Base-by-base conservation (phyloP, 2,329 filamentous ascomycete genomes). In the Diaporthe sp. region DNA sequence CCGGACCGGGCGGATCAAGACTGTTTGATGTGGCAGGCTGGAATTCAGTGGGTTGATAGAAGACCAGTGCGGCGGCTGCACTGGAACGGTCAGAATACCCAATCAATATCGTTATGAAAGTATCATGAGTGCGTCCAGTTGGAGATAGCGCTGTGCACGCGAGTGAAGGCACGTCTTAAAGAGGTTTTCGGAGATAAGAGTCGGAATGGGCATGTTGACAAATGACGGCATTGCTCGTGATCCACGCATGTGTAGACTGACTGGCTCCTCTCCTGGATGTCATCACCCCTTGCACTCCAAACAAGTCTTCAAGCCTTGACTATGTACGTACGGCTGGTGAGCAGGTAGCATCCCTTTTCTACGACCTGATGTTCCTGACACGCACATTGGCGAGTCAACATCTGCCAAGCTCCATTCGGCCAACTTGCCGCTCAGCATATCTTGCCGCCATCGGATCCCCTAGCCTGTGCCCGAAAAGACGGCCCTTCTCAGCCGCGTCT, bases 101-200 rank as follows among this genome's bases (percentile, higher is more conserved):
- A 54, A 55, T 55, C n/a, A 47, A 72, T 54, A 54, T 54, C 17
- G 25, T 55, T 25, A 17, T 40, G 28, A 35, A 45, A 33, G 6
- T 5, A 25, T 64, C 33, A 25, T 28, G 15, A 35, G 38, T 64
- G 25, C 47, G 45, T 38, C n/a, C 35, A 55, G 50, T 17, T 33
- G 33, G 33, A 12, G 13, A 45, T 33, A 42, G 17, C 28, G 45
- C 28, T 33, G 7, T 45, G 30, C n/a, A 25, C 13, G 52, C 19
- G 38, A 30, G 57, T 38, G 35, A 58, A 25, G 1, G 1, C 38
- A 45, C 7, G n/a, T 6, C 15, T 1, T 6, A 28, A n/a, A n/a
- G 19, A 61, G n/a, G 45, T 3, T 38, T 72, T 58, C 70, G 70
- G 57, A 72, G 70, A 72, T 64, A 72, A 55, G 70, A 47, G 19